phyloP scores from a whole-genome alignment of 2,329 filamentous ascomycete species.

The Pseudopithomyces maydicus region DNA sequence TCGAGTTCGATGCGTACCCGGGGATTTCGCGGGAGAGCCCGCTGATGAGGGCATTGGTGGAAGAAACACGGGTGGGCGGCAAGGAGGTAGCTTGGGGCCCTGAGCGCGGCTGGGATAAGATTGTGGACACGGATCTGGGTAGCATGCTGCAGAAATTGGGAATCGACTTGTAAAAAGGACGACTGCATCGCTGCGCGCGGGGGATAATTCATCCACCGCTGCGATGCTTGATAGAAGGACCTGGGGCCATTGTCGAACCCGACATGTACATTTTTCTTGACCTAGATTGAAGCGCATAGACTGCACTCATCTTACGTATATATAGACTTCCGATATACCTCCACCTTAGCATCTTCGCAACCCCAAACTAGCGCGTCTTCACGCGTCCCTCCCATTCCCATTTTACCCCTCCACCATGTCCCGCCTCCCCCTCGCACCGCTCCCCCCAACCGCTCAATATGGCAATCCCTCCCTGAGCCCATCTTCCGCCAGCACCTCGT shows the following conservation, averaged over 20 bases:
- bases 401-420: neutral
- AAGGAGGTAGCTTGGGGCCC: conserved; percentile 70
- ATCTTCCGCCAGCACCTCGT: neutral
- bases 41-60: conserved; percentile 67
- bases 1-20: conserved; percentile 73
- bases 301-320: no score
- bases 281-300: no score
- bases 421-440: neutral
- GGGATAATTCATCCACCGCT: neutral
- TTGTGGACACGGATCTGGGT: conserved; percentile 36
- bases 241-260: no score
- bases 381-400: neutral
- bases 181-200: neutral
- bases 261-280: no score
- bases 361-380: neutral
- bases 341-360: no score
- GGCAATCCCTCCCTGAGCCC: neutral
- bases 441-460: neutral
- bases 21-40: conserved; percentile 68
- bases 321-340: neutral
- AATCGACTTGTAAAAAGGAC: conserved; percentile 10
- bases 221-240: no score
- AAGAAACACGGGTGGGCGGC: conserved; percentile 55
- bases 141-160: conserved; percentile 34
- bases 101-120: conserved; percentile 65